Evolutionary conservation across 345 rosid species (phyloP), one percentile per base, ranked within the genome.

Genomic region (Balakata baccata): DNA sequence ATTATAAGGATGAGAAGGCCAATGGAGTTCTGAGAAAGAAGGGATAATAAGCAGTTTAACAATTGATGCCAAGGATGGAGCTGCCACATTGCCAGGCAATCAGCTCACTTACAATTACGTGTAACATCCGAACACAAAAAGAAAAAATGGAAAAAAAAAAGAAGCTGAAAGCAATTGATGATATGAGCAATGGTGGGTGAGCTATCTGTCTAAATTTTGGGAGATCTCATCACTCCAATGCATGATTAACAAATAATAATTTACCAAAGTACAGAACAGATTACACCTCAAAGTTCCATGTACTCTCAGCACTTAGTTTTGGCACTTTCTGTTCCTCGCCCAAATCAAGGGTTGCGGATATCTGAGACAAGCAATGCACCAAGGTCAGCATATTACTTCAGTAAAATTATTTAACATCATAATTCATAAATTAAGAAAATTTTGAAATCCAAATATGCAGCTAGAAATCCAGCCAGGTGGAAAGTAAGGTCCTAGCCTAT

Each of bases 211-310:
- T 66, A 80, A 65, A n/a, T 51, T 65, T n/a, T 68, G 53, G 47
- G 57, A 74, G 39, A 75, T 78, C 45, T 69, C 9, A 50, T 47
- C 57, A 11, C 10, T 66, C 39, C 59, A 73, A 50, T 53, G 65
- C 25, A 70, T 62, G 78, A 68, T 7, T 34, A 29, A 4, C 57
- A 45, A 50, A 41, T 49, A 39, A 47, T n/a, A 69, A 49, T 47
- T 59, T 63, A 75, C 12, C 34, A 3, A 66, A 53, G 49, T n/a
- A 66, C 11, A 54, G 45, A 75, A 68, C 34, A 16, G 16, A 53
- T 79, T 76, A 90, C 81, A 92, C 80, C 65, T 90, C 94, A 47
- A 92, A 81, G 82, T 87, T 84, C 97, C 96, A 92, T 11, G 88
- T 86, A 6, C 81, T 89, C 84, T 92, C 97, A 9, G 94, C 97